A percentile compares a stretch with the other conserved stretches of the same genome.
Evolutionary conservation across 192 early-diverging fungal species (phyloP).

Genomic region (Phycomyces nitens): DNA sequence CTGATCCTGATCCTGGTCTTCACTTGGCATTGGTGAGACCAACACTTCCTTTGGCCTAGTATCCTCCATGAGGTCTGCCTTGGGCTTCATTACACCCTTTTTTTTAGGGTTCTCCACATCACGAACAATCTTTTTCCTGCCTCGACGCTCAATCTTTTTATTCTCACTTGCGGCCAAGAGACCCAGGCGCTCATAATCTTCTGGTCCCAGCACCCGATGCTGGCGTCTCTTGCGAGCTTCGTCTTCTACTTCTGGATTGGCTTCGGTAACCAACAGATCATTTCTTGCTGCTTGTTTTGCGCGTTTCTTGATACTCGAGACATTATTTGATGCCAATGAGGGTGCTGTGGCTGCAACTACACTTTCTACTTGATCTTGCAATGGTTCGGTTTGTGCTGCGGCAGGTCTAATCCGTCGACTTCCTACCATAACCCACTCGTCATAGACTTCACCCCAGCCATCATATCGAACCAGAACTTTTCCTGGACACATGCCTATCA

Average conservation of each 20-base stretch:
- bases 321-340: not conserved
- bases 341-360: no score
- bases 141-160: constrained; percentile 8
- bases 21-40: no score
- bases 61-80: not conserved
- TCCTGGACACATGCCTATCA: constrained; percentile 39
- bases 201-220: constrained; percentile 15
- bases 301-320: not conserved
- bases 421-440: constrained; percentile 53
- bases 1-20: no score
- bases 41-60: not conserved
- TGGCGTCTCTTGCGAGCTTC: constrained; percentile 17
- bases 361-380: not conserved
- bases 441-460: constrained; percentile 47
- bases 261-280: constrained; percentile 16
- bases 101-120: not conserved
- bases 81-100: not conserved
- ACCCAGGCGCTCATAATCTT: constrained; percentile 27
- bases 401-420: constrained; percentile 39
- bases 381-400: not conserved
- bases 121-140: constrained; percentile 6
- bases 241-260: constrained; percentile 27
- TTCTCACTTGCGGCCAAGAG: constrained; percentile 13
- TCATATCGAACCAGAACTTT: constrained; percentile 50
- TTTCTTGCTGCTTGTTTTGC: constrained; percentile 20